These are phyloP conservation scores for Piper longum DNA, from an alignment of 164 flowering plant genomes.

Conservation along the genomic window DNA sequence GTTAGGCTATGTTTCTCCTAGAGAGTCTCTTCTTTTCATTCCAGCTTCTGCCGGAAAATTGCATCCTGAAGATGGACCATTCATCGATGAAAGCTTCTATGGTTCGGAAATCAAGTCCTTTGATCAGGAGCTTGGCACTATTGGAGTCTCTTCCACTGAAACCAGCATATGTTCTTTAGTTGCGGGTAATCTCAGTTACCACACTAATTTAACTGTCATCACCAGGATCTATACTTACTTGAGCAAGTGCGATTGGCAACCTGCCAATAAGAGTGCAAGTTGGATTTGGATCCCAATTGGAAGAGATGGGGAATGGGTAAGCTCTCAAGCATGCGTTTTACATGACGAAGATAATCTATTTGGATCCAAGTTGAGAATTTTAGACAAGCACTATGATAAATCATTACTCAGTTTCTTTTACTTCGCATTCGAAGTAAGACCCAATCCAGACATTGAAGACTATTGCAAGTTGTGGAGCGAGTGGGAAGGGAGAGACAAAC, in stretches of 20 bases:
- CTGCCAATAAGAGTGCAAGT: constrained; percentile 12
- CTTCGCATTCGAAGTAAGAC: constrained; percentile 24
- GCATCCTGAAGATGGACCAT: constrained; percentile 42
- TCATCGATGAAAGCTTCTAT: constrained; percentile 49
- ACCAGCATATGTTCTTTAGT: constrained; percentile 28
- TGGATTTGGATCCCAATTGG: constrained; percentile 50
- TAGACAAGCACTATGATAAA: constrained; percentile 31
- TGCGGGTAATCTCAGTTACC: constrained; percentile 21
- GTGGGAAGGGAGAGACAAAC: constrained; percentile 30
- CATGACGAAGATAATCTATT: constrained; percentile 39
- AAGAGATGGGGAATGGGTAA: constrained; percentile 33
- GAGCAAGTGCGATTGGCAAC: constrained; percentile 21
- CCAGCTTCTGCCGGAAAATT: constrained; percentile 19
- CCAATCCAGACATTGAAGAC: constrained; percentile 34
- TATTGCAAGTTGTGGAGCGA: constrained; percentile 40
- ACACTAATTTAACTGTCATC: constrained; percentile 20
- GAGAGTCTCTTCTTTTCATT: constrained; percentile 29
- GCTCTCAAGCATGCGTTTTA: constrained; percentile 32
- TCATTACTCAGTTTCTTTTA: constrained; percentile 30
- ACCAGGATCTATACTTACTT: constrained; percentile 35
- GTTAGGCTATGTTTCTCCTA: constrained; percentile 37
- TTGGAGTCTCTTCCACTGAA: constrained; percentile 33
- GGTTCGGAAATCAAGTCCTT: constrained; percentile 25
- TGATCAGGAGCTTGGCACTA: constrained; percentile 25
- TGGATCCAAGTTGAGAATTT: constrained; percentile 22